Base-by-base conservation (phyloP, 306 rosid species). In the Casuarina equisetifolia region DNA sequence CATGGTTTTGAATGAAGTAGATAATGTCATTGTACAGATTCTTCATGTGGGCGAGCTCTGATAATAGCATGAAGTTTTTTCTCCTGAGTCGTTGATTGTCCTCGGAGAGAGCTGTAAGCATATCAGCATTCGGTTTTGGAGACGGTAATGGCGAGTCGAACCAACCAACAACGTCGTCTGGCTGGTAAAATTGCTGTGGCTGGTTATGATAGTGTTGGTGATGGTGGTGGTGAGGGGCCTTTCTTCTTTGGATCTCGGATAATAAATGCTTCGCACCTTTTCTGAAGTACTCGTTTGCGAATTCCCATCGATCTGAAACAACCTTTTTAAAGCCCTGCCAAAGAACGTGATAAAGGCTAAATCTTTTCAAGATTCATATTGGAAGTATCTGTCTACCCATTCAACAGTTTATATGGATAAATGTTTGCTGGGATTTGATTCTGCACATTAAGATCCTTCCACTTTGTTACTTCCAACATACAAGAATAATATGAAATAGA, bases 291-390 rank as follows among this genome's bases (percentile, higher is more conserved):
- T 92, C 95, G 70, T 92, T 92, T 67, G 95, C 89, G 66, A 92
- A 92, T 70, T 92, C 97, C 97, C 97, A 92, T 69, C 97, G 86
- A 68, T 92, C 95, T 51, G 97, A 88, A 13, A 87, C 97, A 38
- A 87, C 83, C 80, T 92, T 92, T 82, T 90, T 92, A 86, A 92
- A 92, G 11, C 97, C 97, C 97, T 91, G 80, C 55, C 8, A 42
- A 57, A n/a, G 9, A 13, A 69, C 5, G 9, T 20, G 58, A 63
- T 4, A 15, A 42, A 63, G 32, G 6, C 5, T 11, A 57, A 57
- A 36, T 57, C 10, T 42, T 39, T 16, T 39, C 48, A 13, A 36
- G n/a, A 38, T 5, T 35, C 3, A 2, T 63, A 2, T 63, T 63
- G 17, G 20, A n/a, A 15, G n/a, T 4, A 17, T 54, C 48, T 44